A percentile compares a stretch with the other conserved stretches of the same genome.
phyloP scores from a whole-genome alignment of 306 rosid species.

The Mimosa bimucronata region DNA sequence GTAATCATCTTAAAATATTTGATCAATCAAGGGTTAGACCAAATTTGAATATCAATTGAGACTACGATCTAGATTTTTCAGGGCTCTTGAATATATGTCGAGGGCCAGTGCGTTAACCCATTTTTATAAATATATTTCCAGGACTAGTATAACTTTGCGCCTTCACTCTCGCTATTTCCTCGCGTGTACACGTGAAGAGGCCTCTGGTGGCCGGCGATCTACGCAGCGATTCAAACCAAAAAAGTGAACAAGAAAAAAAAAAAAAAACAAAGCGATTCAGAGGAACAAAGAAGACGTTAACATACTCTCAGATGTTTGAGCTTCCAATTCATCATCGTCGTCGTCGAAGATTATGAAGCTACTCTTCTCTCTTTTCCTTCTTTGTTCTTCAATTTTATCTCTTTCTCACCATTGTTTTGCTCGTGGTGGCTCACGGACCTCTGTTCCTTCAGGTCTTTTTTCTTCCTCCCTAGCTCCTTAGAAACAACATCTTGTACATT shows the following conservation, averaged over 20 bases:
- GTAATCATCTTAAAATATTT: too few relatives aligned
- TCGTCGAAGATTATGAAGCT: slow-evolving; percentile 34
- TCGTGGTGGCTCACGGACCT: slow-evolving; percentile 47
- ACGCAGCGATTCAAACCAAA: neutral
- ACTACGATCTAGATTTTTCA: too few relatives aligned
- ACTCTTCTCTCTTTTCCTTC: slow-evolving; percentile 42
- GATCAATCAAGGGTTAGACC: too few relatives aligned
- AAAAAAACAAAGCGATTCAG: neutral
- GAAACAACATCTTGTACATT: neutral
- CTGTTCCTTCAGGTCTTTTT: slow-evolving; percentile 54
- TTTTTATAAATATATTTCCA: too few relatives aligned
- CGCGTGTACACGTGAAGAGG: neutral
- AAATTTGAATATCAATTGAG: too few relatives aligned
- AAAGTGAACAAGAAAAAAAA: too few relatives aligned
- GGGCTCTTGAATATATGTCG: too few relatives aligned
- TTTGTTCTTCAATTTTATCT: slow-evolving; percentile 44
- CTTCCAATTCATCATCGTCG: slow-evolving; percentile 1
- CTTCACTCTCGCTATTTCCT: neutral
- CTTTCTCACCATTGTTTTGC: slow-evolving; percentile 46
- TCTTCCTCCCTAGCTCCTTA: slow-evolving; percentile 17
- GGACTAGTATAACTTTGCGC: neutral
- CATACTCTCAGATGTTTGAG: neutral
- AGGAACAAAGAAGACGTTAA: neutral
- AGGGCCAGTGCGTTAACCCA: too few relatives aligned
- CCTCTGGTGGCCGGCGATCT: neutral